phyloP scores from a whole-genome alignment of 192 early-diverging fungal genomes.

The Oehlia diaphana region DNA sequence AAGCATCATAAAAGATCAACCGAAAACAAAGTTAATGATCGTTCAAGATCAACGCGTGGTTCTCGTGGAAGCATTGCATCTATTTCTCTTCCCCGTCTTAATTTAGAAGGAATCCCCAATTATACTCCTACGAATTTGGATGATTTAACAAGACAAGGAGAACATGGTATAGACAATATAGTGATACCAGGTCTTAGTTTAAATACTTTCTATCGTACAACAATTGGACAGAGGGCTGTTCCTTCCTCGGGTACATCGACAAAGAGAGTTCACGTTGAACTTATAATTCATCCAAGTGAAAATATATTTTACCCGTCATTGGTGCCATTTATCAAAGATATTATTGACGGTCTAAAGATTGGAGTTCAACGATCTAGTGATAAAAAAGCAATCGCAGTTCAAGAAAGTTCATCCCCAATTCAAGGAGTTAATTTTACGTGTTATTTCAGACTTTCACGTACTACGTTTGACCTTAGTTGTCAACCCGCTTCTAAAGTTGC shows the following conservation, averaged over 20 bases:
- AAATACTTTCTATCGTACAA: conserved; percentile 47
- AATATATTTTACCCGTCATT: conserved; percentile 72
- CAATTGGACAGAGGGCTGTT: conserved; percentile 41
- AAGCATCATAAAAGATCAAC: conserved; percentile 37
- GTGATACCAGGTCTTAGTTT: conserved; percentile 54
- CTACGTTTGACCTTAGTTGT: conserved; percentile 70
- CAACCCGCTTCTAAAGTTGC: conserved; percentile 74
- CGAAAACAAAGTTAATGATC: conserved; percentile 25
- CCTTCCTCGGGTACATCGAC: conserved; percentile 32
- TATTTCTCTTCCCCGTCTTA: conserved; percentile 2
- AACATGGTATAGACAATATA: conserved; percentile 50
- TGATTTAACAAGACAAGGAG: conserved; percentile 23
- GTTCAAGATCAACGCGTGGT: conserved; percentile 1
- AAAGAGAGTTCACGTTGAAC: conserved; percentile 57
- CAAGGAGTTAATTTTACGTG: conserved; percentile 50
- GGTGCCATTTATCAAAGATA: conserved; percentile 69
- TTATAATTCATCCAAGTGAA: conserved; percentile 67
- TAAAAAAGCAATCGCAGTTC: conserved; percentile 36
- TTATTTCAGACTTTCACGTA: conserved; percentile 61
- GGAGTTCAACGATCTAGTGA: conserved; percentile 45
- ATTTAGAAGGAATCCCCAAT: conserved; percentile 1
- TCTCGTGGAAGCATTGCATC: conserved; percentile 5
- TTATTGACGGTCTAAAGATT: conserved; percentile 62
- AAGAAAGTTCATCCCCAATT: conserved; percentile 36
- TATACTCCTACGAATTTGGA: background rate